phyloP scores from a whole-genome alignment of 108 stramenopile species.

The Mayamaea pseudoterrestris region DNA sequence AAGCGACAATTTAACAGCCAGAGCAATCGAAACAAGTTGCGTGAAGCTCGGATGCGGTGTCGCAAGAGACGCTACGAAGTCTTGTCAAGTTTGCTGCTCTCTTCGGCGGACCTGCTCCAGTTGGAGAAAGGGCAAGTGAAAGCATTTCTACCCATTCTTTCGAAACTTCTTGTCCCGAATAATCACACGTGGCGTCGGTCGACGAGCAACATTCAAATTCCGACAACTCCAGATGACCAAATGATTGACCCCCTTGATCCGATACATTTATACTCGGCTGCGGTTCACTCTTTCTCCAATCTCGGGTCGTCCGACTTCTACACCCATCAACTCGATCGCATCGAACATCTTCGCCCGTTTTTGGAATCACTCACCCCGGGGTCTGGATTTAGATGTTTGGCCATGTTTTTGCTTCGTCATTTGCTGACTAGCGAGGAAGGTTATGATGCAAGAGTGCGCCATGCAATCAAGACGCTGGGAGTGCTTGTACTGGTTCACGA shows the following conservation, averaged over 20 bases:
- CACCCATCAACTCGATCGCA: constrained; percentile 20
- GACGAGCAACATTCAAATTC: neutral
- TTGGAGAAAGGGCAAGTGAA: constrained; percentile 51
- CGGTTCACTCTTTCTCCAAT: neutral
- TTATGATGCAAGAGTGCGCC: constrained; percentile 72
- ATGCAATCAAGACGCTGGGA: constrained; percentile 63
- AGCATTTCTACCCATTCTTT: constrained; percentile 66
- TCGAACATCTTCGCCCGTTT: constrained; percentile 58
- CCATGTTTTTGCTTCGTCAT: constrained; percentile 60
- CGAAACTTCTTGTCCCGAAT: constrained; percentile 30
- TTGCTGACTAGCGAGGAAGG: constrained; percentile 45
- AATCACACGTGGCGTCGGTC: too few species aligned
- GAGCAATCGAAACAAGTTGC: constrained; percentile 1
- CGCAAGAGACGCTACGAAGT: constrained; percentile 52
- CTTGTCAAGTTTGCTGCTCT: constrained; percentile 37
- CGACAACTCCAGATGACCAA: too few species aligned
- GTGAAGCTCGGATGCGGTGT: constrained; percentile 28
- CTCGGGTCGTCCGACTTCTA: neutral
- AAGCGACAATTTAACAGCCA: neutral
- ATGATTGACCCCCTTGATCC: too few species aligned
- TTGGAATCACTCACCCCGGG: constrained; percentile 68
- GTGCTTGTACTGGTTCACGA: constrained; percentile 63
- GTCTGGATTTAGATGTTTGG: constrained; percentile 63
- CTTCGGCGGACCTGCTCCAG: constrained; percentile 43
- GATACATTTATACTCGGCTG: too few species aligned